Base-by-base conservation (phyloP, 371 early-diverging fungal genomes). In the Circinella minor region DNA sequence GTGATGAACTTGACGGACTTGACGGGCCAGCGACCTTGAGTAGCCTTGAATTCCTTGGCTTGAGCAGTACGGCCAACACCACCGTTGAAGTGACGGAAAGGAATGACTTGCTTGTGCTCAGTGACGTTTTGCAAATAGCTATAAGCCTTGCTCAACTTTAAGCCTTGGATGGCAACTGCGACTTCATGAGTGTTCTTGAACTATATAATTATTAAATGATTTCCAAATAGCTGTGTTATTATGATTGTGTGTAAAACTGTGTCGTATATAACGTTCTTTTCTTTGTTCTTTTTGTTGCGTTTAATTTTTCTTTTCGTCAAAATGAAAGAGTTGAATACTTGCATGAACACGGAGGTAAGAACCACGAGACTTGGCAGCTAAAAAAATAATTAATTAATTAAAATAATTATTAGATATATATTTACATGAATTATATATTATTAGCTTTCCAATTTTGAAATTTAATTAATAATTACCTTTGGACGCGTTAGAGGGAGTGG, bases 21-120 rank as follows among this genome's bases (percentile, higher is more conserved):
- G 80, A 86, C 93, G 87, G 99, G 99, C 99, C 99, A 99, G 87
- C 99, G 96, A 79, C 94, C 99, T 86, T 94, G 94, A 74, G 98
- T 91, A 70, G 92, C 90, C 74, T 92, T 92, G 88, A 94, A 96
- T 69, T 90, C 93, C 90, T 97, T 98, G 77, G 96, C 99, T 90
- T 99, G 99, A 63, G 97, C 93, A 73, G 95, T 94, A 75, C 99
- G 97, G 76, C 99, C 99, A 74, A 96, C 93, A 88, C 99, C 99
- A 73, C 99, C 96, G 87, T 93, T 89, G 92, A 95, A 99, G 79
- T 96, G 92, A 71, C 96, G 92, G 96, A 99, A 98, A 67, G 99
- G 99, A 73, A 99, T 92, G 82, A 93, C 93, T 87, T 95, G 97
- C 92, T 98, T 98, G 90, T 96, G 96, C 72, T 90, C 93, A 81